Evolutionary conservation across 1,284 basidiomycete species (phyloP), one percentile per base, ranked within the genome.

Genomic region (Ustilago cynodontis): DNA sequence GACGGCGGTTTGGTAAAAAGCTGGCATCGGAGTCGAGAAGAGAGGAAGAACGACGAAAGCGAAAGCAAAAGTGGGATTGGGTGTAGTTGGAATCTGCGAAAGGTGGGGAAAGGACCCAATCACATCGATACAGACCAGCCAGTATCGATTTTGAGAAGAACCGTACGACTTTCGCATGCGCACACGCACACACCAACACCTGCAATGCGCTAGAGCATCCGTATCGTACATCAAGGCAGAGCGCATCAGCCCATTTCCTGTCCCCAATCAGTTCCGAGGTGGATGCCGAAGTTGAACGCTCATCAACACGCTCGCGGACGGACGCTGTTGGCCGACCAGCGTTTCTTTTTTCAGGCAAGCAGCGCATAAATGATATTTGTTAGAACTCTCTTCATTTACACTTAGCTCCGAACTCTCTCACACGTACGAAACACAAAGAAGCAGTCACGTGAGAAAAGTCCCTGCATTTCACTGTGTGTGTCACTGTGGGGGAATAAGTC

Each of bases 1-100:
- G 57, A 81, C 73, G 64, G 79, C 79, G 56, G 75, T 80, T 14
- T 66, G 61, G 43, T 70, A 68, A 69, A 81, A 81, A 13, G 79
- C 79, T 58, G 78, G 71, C 78, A 80, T 80, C 53, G 65, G 39
- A 29, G 57, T 57, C 41, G 31, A 59, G 56, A 59, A 29, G 50
- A 43, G 51, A 54, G 54, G 39, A 49, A 11, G 26, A n/a, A 55
- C 18, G 16, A 20, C 5, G 28, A 14, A 59, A 41, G 33, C 51
- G 24, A 33, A 54, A 28, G 31, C n/a, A 33, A 54, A 28, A 35
- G 33, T 28, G 18, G 18, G 35, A 31, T 22, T 13, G 20, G 41
- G 13, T 41, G 60, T 45, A 7, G 20, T 53, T 65, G 60, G 57
- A 52, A 61, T 55, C 29, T 50, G 41, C 49, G 61, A 66, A 59